Conservation (phyloP, 345 rosid species). For the Turritis glabra region DNA sequence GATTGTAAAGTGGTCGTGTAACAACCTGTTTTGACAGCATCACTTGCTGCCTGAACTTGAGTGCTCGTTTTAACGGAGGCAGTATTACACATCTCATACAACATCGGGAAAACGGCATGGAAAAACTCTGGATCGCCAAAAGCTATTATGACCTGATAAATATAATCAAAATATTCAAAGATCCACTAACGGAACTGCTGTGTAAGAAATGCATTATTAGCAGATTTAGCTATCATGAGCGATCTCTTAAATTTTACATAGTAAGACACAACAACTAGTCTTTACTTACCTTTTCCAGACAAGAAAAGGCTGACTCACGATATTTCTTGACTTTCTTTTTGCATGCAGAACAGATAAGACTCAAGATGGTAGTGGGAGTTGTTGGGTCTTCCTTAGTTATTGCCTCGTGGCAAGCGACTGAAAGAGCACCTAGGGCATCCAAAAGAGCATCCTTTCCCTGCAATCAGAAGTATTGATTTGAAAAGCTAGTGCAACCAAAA, state of each 20-base stretch:
- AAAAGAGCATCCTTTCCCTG: constrained; percentile 94
- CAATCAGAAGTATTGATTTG: constrained; percentile 17
- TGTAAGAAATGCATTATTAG: constrained; percentile 6
- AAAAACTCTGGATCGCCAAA: constrained; percentile 78
- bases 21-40: constrained; percentile 65
- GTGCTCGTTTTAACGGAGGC: constrained; percentile 46
- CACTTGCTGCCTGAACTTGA: constrained; percentile 47
- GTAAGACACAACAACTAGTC: not conserved
- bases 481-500: constrained; percentile 15
- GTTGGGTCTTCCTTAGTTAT: constrained; percentile 63
- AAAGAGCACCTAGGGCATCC: constrained; percentile 77
- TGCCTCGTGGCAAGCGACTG: constrained; percentile 72
- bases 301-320: constrained; percentile 76
- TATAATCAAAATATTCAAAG: constrained; percentile 13
- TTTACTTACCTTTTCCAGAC: constrained; percentile 69
- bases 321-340: constrained; percentile 73
- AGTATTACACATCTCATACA: constrained; percentile 66
- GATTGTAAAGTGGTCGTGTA: constrained; percentile 9
- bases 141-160: constrained; percentile 73
- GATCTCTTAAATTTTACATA: not conserved
- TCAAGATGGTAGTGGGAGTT: constrained; percentile 59
- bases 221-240: not conserved
- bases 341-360: constrained; percentile 71
- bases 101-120: constrained; percentile 61
- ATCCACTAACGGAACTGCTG: not conserved